A percentile compares a stretch with the other conserved stretches of the same genome.
These are phyloP conservation scores for Rhamnella rubrinervis DNA, from an alignment of 331 rosid genomes.

Conservation along the genomic window DNA sequence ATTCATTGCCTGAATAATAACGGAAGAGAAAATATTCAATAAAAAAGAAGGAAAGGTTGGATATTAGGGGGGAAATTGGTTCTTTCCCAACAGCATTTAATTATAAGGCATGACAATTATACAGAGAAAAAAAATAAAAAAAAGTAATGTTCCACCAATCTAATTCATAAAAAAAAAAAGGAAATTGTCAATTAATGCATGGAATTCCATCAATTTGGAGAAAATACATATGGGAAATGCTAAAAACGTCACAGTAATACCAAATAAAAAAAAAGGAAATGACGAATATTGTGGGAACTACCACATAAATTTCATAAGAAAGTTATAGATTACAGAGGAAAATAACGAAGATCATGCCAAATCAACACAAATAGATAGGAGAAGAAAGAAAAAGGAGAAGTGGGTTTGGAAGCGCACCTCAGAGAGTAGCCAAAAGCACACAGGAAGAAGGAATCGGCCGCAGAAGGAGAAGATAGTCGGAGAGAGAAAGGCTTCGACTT, in stretches of 20 bases:
- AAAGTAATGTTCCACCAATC: background rate
- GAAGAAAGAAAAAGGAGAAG: background rate
- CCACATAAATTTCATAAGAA: too few species aligned
- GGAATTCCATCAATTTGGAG: background rate
- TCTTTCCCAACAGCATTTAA: background rate
- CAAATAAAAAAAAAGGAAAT: background rate
- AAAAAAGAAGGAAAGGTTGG: background rate
- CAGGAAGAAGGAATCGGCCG: background rate
- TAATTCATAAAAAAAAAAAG: background rate
- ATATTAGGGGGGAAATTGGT: background rate
- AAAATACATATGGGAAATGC: background rate
- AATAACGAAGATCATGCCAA: background rate
- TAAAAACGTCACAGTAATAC: background rate
- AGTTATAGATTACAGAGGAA: background rate
- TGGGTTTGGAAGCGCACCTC: constrained; percentile 22
- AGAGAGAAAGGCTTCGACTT: constrained; percentile 1
- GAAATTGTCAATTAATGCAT: background rate
- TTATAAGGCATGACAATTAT: too few species aligned
- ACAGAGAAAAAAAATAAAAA: background rate
- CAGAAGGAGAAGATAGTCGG: background rate
- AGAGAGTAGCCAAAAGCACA: background rate
- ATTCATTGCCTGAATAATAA: background rate
- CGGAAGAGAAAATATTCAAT: constrained; percentile 4
- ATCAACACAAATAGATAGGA: background rate
- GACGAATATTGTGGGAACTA: background rate